phyloP scores from a whole-genome alignment of 2,329 filamentous ascomycete genomes.

The Diaporthe vexans region DNA sequence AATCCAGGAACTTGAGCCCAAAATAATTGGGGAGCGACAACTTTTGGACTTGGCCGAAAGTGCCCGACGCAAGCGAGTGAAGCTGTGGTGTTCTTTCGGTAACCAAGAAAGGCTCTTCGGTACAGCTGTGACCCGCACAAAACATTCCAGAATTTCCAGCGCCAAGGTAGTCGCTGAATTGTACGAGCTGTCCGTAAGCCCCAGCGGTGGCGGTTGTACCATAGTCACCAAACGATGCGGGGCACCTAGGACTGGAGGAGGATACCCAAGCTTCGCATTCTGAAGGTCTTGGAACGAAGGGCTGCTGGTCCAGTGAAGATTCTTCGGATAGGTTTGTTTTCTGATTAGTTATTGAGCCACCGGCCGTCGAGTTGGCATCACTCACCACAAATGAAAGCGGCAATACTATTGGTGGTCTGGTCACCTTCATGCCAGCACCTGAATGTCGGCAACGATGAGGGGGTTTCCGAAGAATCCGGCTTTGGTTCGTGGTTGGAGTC shows the following conservation, averaged over 20 bases:
- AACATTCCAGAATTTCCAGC: slow-evolving; percentile 27
- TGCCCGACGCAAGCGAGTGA: not conserved
- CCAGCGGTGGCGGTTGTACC: slow-evolving; percentile 21
- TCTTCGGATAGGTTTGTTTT: too few relatives aligned
- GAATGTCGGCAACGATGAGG: too few relatives aligned
- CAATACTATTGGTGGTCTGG: too few relatives aligned
- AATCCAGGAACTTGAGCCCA: not conserved
- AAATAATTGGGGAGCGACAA: fast-evolving
- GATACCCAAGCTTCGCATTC: slow-evolving; percentile 1
- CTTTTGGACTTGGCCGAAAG: not conserved
- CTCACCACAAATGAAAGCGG: too few relatives aligned
- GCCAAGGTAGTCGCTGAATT: slow-evolving; percentile 9
- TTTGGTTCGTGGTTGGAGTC: too few relatives aligned
- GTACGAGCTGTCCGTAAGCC: slow-evolving; percentile 4
- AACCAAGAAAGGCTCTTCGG: not conserved
- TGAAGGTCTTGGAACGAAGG: not conserved
- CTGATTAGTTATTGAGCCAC: too few relatives aligned
- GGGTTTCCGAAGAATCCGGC: too few relatives aligned
- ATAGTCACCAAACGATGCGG: slow-evolving; percentile 24
- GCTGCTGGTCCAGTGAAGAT: too few relatives aligned
- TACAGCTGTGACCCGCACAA: not conserved
- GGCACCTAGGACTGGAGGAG: not conserved
- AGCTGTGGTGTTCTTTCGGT: fast-evolving
- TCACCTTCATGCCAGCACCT: too few relatives aligned
- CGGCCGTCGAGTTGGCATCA: too few relatives aligned